Evolutionary conservation across 805 yeast genomes (phyloP).

Genomic region (Vanderwaltozyma yarrowii): DNA sequence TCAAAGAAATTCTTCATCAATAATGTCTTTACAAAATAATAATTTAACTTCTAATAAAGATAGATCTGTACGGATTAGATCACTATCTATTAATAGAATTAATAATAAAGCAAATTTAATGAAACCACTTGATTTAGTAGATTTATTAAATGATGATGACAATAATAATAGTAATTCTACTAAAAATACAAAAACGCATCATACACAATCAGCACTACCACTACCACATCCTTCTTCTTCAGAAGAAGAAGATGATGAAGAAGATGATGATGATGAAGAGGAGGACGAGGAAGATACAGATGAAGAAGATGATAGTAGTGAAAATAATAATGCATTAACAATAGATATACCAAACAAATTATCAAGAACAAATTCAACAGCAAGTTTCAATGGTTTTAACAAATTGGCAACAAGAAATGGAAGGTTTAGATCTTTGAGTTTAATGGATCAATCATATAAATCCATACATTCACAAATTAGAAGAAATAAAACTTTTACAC

Average conservation of each 20-base stretch:
- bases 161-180: no score
- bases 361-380: conserved; percentile 20
- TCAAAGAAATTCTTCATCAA: conserved; percentile 24
- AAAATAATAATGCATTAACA: conserved; percentile 27
- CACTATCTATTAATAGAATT: conserved; percentile 16
- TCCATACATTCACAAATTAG: no score
- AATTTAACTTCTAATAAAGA: conserved; percentile 27
- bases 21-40: conserved; percentile 22
- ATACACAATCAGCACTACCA: no score
- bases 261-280: conserved; percentile 10
- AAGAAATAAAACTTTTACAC: neutral
- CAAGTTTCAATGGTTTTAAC: neutral
- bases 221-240: no score
- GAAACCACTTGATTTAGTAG: conserved; percentile 7
- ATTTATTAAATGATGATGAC: conserved; percentile 10
- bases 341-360: conserved; percentile 29
- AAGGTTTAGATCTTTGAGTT: conserved; percentile 26
- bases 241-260: conserved; percentile 4
- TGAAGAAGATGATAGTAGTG: conserved; percentile 14
- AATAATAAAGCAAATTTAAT: conserved; percentile 4
- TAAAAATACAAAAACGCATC: no score
- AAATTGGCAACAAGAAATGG: conserved; percentile 5
- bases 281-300: conserved; percentile 17
- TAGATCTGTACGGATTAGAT: conserved; percentile 24
- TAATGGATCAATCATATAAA: conserved; percentile 18